A percentile compares a stretch with the other conserved stretches of the same genome.
Evolutionary conservation across 2,329 filamentous ascomycete species (phyloP).

Genomic region (Venturia carpophila): DNA sequence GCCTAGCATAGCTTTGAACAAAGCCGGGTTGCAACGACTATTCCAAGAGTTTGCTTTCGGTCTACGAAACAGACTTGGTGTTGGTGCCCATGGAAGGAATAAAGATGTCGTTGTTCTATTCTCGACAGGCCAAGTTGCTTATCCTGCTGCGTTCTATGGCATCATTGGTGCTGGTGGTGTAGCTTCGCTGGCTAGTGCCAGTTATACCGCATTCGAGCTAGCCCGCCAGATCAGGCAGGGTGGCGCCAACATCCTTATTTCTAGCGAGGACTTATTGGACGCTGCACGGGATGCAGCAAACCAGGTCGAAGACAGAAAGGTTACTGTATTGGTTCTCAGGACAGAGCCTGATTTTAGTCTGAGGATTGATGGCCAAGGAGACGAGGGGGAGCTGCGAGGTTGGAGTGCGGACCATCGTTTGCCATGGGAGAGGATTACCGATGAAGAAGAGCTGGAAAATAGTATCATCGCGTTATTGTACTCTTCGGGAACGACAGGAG

Average conservation of each 20-base stretch:
- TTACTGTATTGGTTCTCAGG: constrained; percentile 45
- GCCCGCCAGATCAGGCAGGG: constrained; percentile 41
- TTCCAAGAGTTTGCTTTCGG: constrained; percentile 49
- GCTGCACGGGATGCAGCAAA: constrained; percentile 44
- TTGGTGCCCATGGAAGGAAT: constrained; percentile 43
- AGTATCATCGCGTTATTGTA: constrained; percentile 41
- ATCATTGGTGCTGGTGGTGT: constrained; percentile 54
- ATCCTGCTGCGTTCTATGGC: constrained; percentile 48
- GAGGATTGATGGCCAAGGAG: constrained; percentile 27
- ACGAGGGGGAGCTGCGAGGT: constrained; percentile 31
- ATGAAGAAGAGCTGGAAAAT: constrained; percentile 40
- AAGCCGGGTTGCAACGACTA: constrained; percentile 40
- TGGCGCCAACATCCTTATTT: constrained; percentile 36
- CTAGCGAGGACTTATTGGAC: constrained; percentile 43
- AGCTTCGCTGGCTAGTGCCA: constrained; percentile 48
- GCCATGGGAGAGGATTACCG: constrained; percentile 47
- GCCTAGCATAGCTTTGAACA: constrained; percentile 47
- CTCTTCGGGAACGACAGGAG: constrained; percentile 41
- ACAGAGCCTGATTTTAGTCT: constrained; percentile 34
- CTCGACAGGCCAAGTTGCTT: constrained; percentile 48
- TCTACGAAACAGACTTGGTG: constrained; percentile 45
- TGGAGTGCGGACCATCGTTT: constrained; percentile 8
- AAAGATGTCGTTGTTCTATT: constrained; percentile 46
- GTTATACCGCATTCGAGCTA: constrained; percentile 44
- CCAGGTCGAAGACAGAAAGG: constrained; percentile 37